These are phyloP conservation scores for Angomonas deanei DNA, from an alignment of 208 protist species.

Conservation along the genomic window DNA sequence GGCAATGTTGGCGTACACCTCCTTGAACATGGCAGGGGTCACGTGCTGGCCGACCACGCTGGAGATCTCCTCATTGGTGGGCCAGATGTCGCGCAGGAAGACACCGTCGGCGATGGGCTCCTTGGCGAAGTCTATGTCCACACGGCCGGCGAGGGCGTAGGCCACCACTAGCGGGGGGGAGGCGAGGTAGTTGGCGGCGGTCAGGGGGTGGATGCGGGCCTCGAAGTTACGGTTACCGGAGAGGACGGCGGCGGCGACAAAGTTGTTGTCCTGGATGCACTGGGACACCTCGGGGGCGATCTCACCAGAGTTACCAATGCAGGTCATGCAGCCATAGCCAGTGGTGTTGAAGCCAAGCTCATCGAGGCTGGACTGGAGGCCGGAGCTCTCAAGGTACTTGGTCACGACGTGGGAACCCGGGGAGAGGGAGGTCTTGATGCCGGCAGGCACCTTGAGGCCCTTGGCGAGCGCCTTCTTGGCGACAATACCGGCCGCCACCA, in stretches of 20 bases:
- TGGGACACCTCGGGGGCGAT: constrained; percentile 84
- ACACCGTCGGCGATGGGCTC: constrained; percentile 88
- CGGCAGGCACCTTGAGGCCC: constrained; percentile 82
- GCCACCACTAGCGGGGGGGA: constrained; percentile 94
- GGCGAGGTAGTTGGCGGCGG: constrained; percentile 94
- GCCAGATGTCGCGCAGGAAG: constrained; percentile 96
- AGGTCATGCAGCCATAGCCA: constrained; percentile 97
- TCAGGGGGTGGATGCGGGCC: constrained; percentile 91
- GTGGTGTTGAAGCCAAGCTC: constrained; percentile 87
- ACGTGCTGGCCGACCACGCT: constrained; percentile 76
- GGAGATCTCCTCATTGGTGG: constrained; percentile 83
- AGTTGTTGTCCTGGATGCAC: constrained; percentile 91
- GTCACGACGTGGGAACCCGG: constrained; percentile 95
- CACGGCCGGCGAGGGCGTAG: constrained; percentile 93
- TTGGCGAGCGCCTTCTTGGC: constrained; percentile 91
- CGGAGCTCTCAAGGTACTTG: constrained; percentile 87
- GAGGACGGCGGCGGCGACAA: constrained; percentile 92
- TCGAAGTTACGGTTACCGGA: constrained; percentile 97
- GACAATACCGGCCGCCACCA: constrained; percentile 92
- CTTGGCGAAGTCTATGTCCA: constrained; percentile 93
- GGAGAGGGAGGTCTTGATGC: constrained; percentile 95
- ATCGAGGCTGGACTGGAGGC: constrained; percentile 84
- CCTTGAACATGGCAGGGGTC: constrained; percentile 86
- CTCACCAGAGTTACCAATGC: constrained; percentile 95
- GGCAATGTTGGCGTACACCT: constrained; percentile 88